phyloP scores from a whole-genome alignment of 345 rosid genomes.

The Bruguiera sexangula region DNA sequence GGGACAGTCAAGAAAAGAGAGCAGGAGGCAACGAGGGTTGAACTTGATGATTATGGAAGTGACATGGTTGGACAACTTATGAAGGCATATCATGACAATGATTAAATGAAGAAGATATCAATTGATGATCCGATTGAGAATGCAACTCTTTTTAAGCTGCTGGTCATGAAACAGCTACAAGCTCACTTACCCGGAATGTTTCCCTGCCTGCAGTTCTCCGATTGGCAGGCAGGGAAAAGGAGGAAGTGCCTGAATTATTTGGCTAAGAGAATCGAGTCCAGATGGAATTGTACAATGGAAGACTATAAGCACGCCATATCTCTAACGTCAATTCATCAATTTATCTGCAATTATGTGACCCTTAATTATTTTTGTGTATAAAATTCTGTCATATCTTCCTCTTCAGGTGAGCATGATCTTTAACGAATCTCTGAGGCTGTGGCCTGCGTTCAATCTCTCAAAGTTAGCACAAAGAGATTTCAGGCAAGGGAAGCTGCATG shows the following conservation, averaged over 20 bases:
- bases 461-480: slow-evolving; percentile 20
- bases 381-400: neutral
- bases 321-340: neutral
- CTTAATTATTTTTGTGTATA: neutral
- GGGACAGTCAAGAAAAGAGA: slow-evolving; percentile 22
- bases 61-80: slow-evolving; percentile 37
- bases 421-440: slow-evolving; percentile 34
- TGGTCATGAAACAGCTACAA: slow-evolving; percentile 34
- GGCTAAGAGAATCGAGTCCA: slow-evolving; percentile 22
- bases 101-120: slow-evolving; percentile 17
- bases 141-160: slow-evolving; percentile 40
- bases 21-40: slow-evolving; percentile 7
- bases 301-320: slow-evolving; percentile 20
- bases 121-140: slow-evolving; percentile 34
- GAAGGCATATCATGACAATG: slow-evolving; percentile 16
- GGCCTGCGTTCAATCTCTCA: slow-evolving; percentile 9
- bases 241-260: slow-evolving; percentile 27
- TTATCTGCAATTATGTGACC: neutral
- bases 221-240: slow-evolving; percentile 46
- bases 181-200: slow-evolving; percentile 36
- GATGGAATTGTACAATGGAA: slow-evolving; percentile 32
- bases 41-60: slow-evolving; percentile 19
- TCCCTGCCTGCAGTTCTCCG: slow-evolving; percentile 37
- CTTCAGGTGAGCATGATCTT: slow-evolving; percentile 33
- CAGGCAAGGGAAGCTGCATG: slow-evolving; percentile 24